Conservation (phyloP, 345 rosid genomes). For the Bruguiera gymnorhiza region DNA sequence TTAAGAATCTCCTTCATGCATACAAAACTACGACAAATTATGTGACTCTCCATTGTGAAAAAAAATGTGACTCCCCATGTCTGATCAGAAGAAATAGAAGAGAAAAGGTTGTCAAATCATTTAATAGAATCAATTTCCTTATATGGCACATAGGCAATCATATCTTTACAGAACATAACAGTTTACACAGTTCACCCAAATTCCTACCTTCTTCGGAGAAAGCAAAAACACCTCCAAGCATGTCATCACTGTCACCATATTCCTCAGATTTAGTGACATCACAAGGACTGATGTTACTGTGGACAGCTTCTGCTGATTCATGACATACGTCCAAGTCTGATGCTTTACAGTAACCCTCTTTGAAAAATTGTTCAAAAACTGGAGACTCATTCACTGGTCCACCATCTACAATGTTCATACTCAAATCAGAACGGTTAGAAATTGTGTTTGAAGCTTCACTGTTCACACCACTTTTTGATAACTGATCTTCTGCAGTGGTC, state of each 20-base stretch:
- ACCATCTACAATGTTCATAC: conserved; percentile 55
- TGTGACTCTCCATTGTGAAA: too few relatives aligned
- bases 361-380: conserved; percentile 69
- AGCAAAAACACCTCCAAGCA: conserved; percentile 89
- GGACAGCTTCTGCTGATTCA: conserved; percentile 42
- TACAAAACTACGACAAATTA: too few relatives aligned
- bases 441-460: conserved; percentile 57
- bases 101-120: too few relatives aligned
- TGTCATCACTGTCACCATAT: conserved; percentile 68
- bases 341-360: conserved; percentile 63
- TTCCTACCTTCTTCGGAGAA: conserved; percentile 88
- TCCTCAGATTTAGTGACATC: conserved; percentile 64
- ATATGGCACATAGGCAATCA: not conserved
- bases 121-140: not conserved
- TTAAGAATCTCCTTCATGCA: too few relatives aligned
- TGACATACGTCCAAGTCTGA: conserved; percentile 26
- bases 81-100: too few relatives aligned
- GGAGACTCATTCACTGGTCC: conserved; percentile 43
- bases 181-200: not conserved
- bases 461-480: conserved; percentile 44
- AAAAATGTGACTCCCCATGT: too few relatives aligned
- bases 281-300: conserved; percentile 46
- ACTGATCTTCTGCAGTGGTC: conserved; percentile 37
- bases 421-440: conserved; percentile 63
- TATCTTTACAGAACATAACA: not conserved